Base-by-base conservation (phyloP, 192 early-diverging fungal species). In the Rhizoclosmatium globosum region DNA sequence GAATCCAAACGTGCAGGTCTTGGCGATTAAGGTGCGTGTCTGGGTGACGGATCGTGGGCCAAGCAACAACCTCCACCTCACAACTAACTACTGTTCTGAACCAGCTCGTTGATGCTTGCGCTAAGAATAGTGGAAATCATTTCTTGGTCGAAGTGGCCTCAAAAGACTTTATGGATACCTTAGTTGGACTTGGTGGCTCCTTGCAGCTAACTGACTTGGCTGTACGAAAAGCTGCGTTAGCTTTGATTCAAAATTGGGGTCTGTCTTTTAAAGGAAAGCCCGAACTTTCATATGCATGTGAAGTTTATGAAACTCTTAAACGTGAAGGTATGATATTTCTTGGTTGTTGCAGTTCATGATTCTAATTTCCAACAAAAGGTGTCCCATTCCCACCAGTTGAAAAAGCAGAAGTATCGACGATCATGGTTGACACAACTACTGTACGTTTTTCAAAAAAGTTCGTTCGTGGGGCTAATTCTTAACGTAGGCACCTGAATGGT, bases 1-100 rank as follows among this genome's bases (percentile, higher is more conserved):
- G 67, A 99, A 99, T 79, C 97, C 97, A 21, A 98, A 99, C 80
- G 97, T 98, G 9, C 94, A 96, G 81, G 83, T 99, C 13, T 87
- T 96, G 17, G 92, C 93, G 19, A 87, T 99, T 72, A 94, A 91
- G 60, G 93, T 90, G 50, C 4, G 71, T 80, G 1, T 13, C 15
- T 21, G n/a, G 41, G 53, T 17, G 50, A 53, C 0, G 17, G 50
- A 53, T 17, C 6, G 50, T 7, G 50, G 50, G 6, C 9, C 17
- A 17, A 13, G 50, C 50, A 13, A 3, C 42, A 58, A 72, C 17
- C 43, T 13, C 44, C 31, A 9, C 39, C 23, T 83, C 7, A 17
- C 58, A 38, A 86, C 61, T 6, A 66, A 13, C 67, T 7, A n/a
- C 62, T 61, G 45, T 65, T 15, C 38, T 62, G 38, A 47, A 44